Conservation (phyloP, 1,284 basidiomycete genomes). For the Cutaneotrichosporon dermatis region DNA sequence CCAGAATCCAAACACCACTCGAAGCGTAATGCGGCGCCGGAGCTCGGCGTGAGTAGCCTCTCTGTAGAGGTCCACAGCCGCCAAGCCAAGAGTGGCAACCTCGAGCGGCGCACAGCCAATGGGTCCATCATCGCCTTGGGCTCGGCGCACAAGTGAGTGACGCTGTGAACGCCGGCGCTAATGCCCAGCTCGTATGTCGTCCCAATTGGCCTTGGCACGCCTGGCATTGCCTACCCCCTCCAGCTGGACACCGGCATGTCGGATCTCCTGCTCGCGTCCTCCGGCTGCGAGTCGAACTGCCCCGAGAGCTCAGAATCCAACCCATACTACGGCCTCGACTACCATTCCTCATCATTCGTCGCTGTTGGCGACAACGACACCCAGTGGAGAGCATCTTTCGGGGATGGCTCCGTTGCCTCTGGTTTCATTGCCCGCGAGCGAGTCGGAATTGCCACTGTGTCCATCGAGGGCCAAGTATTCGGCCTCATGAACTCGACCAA, state of each 20-base stretch:
- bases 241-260: slow-evolving; percentile 45
- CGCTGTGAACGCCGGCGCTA: neutral
- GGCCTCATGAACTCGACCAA: slow-evolving; percentile 46
- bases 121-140: slow-evolving; percentile 15
- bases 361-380: slow-evolving; percentile 31
- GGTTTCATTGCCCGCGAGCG: slow-evolving; percentile 38
- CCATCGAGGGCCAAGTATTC: slow-evolving; percentile 28
- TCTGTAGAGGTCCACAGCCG: slow-evolving; percentile 2
- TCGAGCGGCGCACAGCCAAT: slow-evolving; percentile 1
- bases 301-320: slow-evolving; percentile 22
- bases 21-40: neutral
- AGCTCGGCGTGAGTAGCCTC: slow-evolving; percentile 6
- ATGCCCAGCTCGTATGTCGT: slow-evolving; percentile 35
- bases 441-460: slow-evolving; percentile 24
- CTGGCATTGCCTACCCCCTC: slow-evolving; percentile 37
- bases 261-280: slow-evolving; percentile 41
- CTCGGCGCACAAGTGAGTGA: slow-evolving; percentile 5
- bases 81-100: neutral
- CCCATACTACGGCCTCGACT: slow-evolving; percentile 35
- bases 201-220: slow-evolving; percentile 37
- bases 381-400: slow-evolving; percentile 28
- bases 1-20: neutral
- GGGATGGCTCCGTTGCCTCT: slow-evolving; percentile 30
- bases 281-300: slow-evolving; percentile 34
- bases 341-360: slow-evolving; percentile 21